phyloP scores from a whole-genome alignment of 2,329 filamentous ascomycete genomes.

The Davidsoniella australis region DNA sequence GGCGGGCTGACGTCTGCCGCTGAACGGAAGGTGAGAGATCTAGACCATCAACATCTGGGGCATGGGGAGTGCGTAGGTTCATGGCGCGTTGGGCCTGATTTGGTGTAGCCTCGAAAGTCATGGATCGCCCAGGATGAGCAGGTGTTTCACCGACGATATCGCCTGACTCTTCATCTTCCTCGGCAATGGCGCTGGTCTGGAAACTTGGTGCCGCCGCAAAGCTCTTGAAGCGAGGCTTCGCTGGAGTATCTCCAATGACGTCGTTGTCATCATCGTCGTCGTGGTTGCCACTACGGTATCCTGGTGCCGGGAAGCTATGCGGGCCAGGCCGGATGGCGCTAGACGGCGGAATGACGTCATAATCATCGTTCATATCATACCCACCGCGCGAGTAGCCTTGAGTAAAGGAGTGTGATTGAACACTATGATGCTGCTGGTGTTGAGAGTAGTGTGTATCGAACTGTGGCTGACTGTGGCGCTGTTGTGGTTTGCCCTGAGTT shows the following conservation, averaged over 20 bases:
- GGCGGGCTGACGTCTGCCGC: conserved; percentile 1
- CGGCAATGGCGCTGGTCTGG: neutral
- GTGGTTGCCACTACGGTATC: neutral
- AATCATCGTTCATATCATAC: conserved; percentile 6
- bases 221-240: conserved; percentile 5
- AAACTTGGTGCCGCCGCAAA: neutral
- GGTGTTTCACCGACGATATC: conserved; percentile 5
- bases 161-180: conserved; percentile 1
- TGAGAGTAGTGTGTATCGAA: neutral
- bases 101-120: conserved; percentile 1
- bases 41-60: neutral
- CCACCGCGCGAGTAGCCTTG: neutral
- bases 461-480: neutral
- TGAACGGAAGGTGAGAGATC: neutral
- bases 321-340: conserved; percentile 16
- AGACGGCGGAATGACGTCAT: conserved; percentile 22
- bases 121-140: neutral
- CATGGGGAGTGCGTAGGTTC: neutral
- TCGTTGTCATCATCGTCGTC: neutral
- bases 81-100: neutral
- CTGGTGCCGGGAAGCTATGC: conserved; percentile 4
- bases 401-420: conserved; percentile 2
- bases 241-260: conserved; percentile 8
- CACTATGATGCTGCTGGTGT: neutral
- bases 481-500: neutral